These are phyloP conservation scores for Salix udensis DNA, from an alignment of 345 rosid species.

Conservation along the genomic window DNA sequence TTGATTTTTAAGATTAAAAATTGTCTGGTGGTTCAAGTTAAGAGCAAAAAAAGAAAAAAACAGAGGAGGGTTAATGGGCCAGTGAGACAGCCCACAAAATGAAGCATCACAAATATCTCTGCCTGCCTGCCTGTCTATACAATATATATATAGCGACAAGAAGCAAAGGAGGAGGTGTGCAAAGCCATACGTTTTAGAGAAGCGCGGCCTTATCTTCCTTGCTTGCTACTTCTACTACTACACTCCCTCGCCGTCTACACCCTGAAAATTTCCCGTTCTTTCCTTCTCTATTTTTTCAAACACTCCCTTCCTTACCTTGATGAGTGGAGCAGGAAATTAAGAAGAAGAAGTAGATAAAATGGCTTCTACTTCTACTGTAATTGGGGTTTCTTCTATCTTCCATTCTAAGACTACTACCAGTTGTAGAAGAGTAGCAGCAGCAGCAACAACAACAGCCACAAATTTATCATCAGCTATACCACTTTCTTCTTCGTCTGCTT, in stretches of 20 bases:
- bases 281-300: too few relatives aligned
- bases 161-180: background rate
- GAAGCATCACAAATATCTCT: too few relatives aligned
- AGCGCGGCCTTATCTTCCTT: background rate
- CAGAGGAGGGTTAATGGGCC: too few relatives aligned
- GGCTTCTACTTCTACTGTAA: constrained; percentile 19
- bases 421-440: background rate
- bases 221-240: background rate
- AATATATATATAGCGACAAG: too few relatives aligned
- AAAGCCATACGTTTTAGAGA: background rate
- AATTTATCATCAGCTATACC: background rate
- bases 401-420: constrained; percentile 3
- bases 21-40: too few relatives aligned
- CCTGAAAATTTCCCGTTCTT: background rate
- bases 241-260: constrained; percentile 2
- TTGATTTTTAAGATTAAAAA: too few relatives aligned
- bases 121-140: too few relatives aligned
- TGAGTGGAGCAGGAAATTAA: background rate
- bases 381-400: constrained; percentile 27
- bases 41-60: too few relatives aligned
- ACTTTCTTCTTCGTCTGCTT: background rate
- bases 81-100: too few relatives aligned
- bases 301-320: background rate
- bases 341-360: constrained; percentile 1
- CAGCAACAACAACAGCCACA: background rate